Base-by-base conservation (phyloP, 2,329 filamentous ascomycete species). In the Herpotrichia juniperi region DNA sequence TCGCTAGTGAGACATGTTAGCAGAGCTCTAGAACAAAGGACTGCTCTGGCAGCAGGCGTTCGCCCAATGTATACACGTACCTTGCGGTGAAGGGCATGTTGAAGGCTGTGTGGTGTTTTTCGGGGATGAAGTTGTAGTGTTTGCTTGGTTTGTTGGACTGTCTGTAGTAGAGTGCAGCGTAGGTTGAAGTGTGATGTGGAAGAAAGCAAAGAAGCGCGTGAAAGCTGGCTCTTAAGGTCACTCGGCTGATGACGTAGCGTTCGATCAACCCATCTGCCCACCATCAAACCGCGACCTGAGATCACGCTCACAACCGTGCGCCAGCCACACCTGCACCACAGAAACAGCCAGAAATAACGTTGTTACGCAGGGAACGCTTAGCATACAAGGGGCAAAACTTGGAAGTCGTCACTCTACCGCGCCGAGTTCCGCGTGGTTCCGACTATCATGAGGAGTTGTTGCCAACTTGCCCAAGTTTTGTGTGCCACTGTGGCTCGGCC, bases 1-100 rank as follows among this genome's bases (percentile, higher is more conserved):
- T 90, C 87, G 74, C 87, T 89, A 66, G 5, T 10, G 25, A 7
- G 9, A 5, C 4, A 31, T 35, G 53, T 58, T 58, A 67, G 67
- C 51, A 44, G 24, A 16, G 11, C 7, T 8, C 6, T 10, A 35
- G 26, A 46, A 26, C 26, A 43, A 26, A 14, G 17, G 28, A 46
- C 22, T 19, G 44, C 17, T 10, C 9, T 39, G 34, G 34, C 34
- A 10, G 34, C 9, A 8, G 9, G 11, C 34, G 34, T 16, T 8
- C 8, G 17, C n/a, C n/a, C n/a, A 6, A 19, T 12, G 31, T 6
- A n/a, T 19, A 17, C 30, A 66, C 78, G 70, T 73, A 82, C 80
- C 77, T 81, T 68, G 79, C 81, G 66, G 83, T 85, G 79, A 85
- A 83, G 77, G 82, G 76, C 83, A 85, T 86, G 68, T 51, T 79